Conservation (phyloP, 192 early-diverging fungal species). For the Geosiphon pyriformis region DNA sequence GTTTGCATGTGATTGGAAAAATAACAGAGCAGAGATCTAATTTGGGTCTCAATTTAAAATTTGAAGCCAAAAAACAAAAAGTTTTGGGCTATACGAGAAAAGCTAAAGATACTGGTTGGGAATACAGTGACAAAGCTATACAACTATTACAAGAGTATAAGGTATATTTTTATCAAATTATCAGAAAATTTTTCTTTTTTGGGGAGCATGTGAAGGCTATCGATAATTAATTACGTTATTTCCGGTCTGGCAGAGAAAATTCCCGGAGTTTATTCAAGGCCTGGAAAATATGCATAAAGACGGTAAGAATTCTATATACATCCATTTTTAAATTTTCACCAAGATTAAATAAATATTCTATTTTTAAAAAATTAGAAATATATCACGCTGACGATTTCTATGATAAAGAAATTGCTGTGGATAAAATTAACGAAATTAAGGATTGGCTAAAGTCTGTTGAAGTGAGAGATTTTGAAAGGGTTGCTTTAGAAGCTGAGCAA, state of each 20-base stretch:
- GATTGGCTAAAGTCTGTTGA: conserved; percentile 59
- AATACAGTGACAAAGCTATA: conserved; percentile 76
- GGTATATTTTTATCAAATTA: conserved; percentile 34
- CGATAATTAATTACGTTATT: not conserved
- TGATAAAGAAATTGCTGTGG: conserved; percentile 34
- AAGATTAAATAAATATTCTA: conserved; percentile 20
- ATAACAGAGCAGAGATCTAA: conserved; percentile 55
- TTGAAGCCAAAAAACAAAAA: conserved; percentile 80
- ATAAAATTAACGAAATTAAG: conserved; percentile 50
- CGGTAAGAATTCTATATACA: conserved; percentile 25
- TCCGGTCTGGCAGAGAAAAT: conserved; percentile 20
- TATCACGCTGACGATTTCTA: conserved; percentile 62
- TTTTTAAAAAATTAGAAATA: conserved; percentile 42
- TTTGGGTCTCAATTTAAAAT: conserved; percentile 87
- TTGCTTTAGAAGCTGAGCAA: conserved; percentile 54
- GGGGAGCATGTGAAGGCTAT: not conserved
- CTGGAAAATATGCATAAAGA: conserved; percentile 36
- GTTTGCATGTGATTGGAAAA: conserved; percentile 62
- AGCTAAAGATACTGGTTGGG: conserved; percentile 66
- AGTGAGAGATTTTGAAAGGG: conserved; percentile 59
- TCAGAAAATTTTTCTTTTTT: not conserved
- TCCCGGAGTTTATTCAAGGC: conserved; percentile 48
- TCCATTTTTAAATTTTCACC: conserved; percentile 27
- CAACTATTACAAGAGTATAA: conserved; percentile 70
- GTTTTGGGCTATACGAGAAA: conserved; percentile 86